These are phyloP conservation scores for Gaultheria prostrata DNA, from an alignment of 148 eudicot genomes.

Conservation along the genomic window DNA sequence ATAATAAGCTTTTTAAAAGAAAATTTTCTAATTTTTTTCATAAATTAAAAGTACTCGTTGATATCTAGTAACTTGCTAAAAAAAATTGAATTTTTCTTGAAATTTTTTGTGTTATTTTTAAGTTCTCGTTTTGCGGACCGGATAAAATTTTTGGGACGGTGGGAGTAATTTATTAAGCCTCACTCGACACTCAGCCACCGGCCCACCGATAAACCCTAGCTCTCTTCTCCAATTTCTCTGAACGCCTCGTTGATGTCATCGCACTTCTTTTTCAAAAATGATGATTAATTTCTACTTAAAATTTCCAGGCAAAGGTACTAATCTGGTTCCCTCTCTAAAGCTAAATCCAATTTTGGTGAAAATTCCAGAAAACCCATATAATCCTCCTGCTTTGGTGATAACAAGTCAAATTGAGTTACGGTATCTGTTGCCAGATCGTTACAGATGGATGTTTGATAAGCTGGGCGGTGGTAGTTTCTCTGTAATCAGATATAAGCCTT, in stretches of 20 bases:
- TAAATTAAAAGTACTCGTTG: too few relatives aligned
- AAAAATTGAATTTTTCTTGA: too few relatives aligned
- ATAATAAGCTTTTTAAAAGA: too few relatives aligned
- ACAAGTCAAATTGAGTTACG: not conserved
- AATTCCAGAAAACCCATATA: not conserved
- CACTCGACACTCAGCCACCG: too few relatives aligned
- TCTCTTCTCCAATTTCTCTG: not conserved
- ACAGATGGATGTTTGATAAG: not conserved
- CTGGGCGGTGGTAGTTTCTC: not conserved
- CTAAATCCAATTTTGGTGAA: not conserved
- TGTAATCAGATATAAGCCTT: not conserved
- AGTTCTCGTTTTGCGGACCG: too few relatives aligned
- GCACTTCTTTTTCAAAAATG: not conserved
- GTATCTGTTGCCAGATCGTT: not conserved
- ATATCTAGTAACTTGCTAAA: too few relatives aligned
- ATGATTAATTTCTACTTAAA: too few relatives aligned
- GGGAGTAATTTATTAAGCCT: not conserved
- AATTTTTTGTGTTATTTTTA: too few relatives aligned
- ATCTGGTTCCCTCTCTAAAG: not conserved
- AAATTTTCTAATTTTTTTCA: too few relatives aligned
- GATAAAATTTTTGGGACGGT: too few relatives aligned
- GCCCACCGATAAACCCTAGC: not conserved
- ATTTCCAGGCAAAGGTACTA: not conserved
- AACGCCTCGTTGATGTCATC: not conserved
- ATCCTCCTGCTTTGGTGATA: not conserved